Conservation (phyloP, 148 eudicot genomes). For the Selenicereus undatus region DNA sequence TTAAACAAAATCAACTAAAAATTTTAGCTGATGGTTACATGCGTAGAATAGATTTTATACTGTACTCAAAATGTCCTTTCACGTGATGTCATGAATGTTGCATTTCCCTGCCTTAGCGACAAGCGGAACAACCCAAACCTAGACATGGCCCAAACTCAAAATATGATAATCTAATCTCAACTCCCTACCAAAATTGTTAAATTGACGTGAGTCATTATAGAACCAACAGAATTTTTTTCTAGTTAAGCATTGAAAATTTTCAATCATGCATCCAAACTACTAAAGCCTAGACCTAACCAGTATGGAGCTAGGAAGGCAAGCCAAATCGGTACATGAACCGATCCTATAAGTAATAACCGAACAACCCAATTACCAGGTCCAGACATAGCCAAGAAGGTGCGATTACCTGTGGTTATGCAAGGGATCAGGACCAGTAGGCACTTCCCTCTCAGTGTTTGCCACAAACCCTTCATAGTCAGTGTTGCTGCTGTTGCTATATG, state of each 20-base stretch:
- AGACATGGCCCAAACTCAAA: background rate
- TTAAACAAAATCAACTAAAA: too few species aligned
- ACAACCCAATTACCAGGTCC: background rate
- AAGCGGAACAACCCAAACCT: background rate
- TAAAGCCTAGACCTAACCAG: too few species aligned
- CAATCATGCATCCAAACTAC: too few species aligned
- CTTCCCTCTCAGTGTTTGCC: conserved; percentile 33
- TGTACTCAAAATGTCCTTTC: background rate
- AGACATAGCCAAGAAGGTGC: background rate
- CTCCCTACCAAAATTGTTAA: too few species aligned
- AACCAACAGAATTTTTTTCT: too few species aligned
- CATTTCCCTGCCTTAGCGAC: background rate
- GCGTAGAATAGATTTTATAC: too few species aligned
- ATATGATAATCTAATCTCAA: too few species aligned
- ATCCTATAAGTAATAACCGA: background rate
- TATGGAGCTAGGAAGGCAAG: too few species aligned
- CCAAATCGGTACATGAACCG: background rate
- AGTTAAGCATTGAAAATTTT: too few species aligned
- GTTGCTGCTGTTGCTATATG: background rate
- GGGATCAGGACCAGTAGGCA: conserved; percentile 57
- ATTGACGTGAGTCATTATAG: too few species aligned
- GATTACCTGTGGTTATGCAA: conserved; percentile 44
- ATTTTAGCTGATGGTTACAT: too few species aligned
- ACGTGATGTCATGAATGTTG: background rate
- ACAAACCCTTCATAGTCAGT: conserved; percentile 36